phyloP scores from a whole-genome alignment of 139 green algal species.

The Astrephomene gubernaculifera region DNA sequence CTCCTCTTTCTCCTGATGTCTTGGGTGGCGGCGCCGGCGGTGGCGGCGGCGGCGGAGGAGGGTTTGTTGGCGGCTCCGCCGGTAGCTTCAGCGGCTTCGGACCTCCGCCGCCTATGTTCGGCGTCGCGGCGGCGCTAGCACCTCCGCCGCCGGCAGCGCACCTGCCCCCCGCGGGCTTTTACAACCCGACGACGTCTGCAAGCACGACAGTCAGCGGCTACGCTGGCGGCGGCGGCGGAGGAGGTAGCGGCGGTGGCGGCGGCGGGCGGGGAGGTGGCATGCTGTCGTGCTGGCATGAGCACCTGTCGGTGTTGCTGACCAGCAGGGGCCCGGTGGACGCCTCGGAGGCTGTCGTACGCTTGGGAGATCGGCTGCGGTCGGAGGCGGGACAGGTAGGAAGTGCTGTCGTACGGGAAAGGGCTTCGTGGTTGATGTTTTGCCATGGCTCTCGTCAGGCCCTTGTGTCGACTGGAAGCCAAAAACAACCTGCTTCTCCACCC shows the following conservation, averaged over 20 bases:
- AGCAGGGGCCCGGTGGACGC: conserved; percentile 62
- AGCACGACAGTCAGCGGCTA: not conserved
- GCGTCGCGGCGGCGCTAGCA: not conserved
- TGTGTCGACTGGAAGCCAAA: no score
- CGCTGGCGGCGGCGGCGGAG: not conserved
- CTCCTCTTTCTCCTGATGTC: no score
- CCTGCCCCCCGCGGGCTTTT: not conserved
- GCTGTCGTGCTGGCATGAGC: conserved; percentile 73
- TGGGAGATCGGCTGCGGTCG: conserved; percentile 75
- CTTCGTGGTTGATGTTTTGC: no score
- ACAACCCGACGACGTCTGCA: not conserved
- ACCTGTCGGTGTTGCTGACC: conserved; percentile 80
- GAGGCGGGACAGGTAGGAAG: conserved; percentile 59
- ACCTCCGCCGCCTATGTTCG: not conserved
- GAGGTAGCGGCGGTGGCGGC: not conserved
- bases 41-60: not conserved
- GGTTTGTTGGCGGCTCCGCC: no score
- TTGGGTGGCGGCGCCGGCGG: not conserved
- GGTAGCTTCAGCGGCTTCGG: not conserved
- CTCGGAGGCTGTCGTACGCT: conserved; percentile 64
- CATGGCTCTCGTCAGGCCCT: no score
- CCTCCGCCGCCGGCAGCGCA: no score
- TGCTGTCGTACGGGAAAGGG: no score
- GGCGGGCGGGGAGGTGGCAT: conserved; percentile 21
- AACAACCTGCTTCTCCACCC: no score